Conservation (phyloP, 2,329 filamentous ascomycete species). For the Aspergillus spinulosporus region DNA sequence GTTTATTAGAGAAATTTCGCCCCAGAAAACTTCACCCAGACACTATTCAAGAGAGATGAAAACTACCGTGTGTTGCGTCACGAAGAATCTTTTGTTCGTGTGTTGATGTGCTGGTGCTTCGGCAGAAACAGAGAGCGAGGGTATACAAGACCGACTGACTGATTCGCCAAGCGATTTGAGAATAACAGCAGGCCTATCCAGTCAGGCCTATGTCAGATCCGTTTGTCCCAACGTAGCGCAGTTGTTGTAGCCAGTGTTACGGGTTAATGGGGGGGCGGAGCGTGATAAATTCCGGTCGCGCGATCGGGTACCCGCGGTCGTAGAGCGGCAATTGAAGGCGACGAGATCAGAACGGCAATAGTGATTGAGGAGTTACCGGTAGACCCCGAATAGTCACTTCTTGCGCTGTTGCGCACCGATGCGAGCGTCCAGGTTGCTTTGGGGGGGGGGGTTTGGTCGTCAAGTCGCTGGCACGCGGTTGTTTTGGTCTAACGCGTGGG, state of each 20-base stretch:
- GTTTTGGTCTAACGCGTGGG: conserved; percentile 45
- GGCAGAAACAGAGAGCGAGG: neutral
- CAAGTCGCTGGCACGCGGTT: conserved; percentile 37
- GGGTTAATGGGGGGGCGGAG: neutral
- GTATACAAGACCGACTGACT: neutral
- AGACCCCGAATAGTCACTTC: conserved; percentile 15
- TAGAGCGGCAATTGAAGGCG: conserved; percentile 17
- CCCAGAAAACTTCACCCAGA: neutral
- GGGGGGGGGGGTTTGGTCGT: conserved; percentile 23
- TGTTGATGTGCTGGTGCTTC: conserved; percentile 1
- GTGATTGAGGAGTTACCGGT: conserved; percentile 2
- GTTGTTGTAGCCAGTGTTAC: neutral
- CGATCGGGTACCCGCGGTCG: conserved; percentile 12
- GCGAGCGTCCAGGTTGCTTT: conserved; percentile 19
- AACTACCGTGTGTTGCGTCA: neutral
- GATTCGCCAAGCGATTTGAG: neutral
- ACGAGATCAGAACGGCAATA: conserved; percentile 2
- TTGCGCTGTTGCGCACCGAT: conserved; percentile 22
- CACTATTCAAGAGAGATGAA: neutral
- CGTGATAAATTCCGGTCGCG: conserved; percentile 15
- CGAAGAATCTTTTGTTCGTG: conserved; percentile 1
- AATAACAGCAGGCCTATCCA: neutral
- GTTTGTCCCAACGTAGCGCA: neutral
- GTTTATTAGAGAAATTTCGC: neutral
- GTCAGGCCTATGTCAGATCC: neutral